Conservation (phyloP, 2,329 filamentous ascomycete genomes). For the Xylaria sp. region DNA sequence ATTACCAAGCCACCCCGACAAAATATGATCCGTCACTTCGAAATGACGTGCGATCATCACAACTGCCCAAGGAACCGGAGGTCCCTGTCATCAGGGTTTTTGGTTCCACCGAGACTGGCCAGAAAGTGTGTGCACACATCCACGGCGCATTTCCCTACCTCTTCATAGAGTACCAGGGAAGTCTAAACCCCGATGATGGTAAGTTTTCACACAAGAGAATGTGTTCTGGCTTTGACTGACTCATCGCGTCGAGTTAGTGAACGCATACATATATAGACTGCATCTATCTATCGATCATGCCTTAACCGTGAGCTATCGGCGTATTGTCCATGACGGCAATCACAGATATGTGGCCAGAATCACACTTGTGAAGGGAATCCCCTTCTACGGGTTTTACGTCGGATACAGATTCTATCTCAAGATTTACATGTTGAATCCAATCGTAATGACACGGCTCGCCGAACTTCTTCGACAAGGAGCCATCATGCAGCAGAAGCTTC, state of each 20-base stretch:
- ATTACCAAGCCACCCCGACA: constrained; percentile 83
- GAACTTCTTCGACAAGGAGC: constrained; percentile 88
- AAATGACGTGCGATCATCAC: constrained; percentile 63
- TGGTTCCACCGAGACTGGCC: constrained; percentile 89
- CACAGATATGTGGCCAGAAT: constrained; percentile 84
- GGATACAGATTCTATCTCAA: constrained; percentile 92
- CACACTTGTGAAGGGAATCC: constrained; percentile 87
- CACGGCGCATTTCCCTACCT: constrained; percentile 96
- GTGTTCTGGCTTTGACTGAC: constrained; percentile 16
- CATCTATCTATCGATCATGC: constrained; percentile 92
- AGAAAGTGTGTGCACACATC: constrained; percentile 94
- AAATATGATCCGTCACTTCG: constrained; percentile 81
- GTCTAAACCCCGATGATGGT: constrained; percentile 71
- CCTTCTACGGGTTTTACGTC: constrained; percentile 95
- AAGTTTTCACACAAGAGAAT: constrained; percentile 41
- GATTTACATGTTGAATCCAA: constrained; percentile 89
- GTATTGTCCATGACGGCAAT: constrained; percentile 71
- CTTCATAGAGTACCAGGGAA: constrained; percentile 84
- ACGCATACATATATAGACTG: constrained; percentile 75
- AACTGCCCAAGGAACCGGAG: constrained; percentile 68
- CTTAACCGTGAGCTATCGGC: constrained; percentile 81
- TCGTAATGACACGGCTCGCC: constrained; percentile 83
- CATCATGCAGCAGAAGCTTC: constrained; percentile 81
- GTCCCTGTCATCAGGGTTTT: constrained; percentile 91
- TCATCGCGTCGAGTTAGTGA: constrained; percentile 66